These are phyloP conservation scores for Dothideomycetes sp. DNA, from an alignment of 2,329 filamentous ascomycete species.

Conservation along the genomic window DNA sequence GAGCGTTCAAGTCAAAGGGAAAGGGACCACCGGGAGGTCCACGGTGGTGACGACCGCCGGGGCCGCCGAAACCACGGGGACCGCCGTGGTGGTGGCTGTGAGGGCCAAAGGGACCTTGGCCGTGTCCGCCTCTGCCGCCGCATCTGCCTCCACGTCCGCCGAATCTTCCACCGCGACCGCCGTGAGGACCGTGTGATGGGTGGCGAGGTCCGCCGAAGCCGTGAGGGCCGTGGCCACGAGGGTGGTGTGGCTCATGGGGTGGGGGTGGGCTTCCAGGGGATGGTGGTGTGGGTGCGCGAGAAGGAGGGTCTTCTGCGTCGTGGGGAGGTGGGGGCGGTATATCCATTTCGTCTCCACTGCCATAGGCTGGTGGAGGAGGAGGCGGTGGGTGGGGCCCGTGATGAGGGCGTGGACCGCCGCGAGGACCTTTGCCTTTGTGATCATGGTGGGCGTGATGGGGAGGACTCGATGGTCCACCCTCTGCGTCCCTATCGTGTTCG, in stretches of 20 bases:
- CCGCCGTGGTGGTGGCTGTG: conserved; percentile 10
- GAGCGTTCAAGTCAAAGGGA: conserved; percentile 5
- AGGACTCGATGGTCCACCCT: conserved; percentile 13
- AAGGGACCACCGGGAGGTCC: conserved; percentile 3
- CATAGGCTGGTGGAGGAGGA: conserved; percentile 13
- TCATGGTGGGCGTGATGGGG: background rate
- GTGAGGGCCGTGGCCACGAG: conserved; percentile 3
- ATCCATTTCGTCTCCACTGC: conserved; percentile 1
- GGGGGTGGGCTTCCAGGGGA: too few relatives aligned
- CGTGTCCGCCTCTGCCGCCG: background rate
- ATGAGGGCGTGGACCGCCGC: conserved; percentile 5
- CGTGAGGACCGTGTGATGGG: conserved; percentile 4
- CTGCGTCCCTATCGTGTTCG: conserved; percentile 2
- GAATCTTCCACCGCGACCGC: background rate
- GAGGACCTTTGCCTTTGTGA: background rate
- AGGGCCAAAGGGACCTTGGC: conserved; percentile 7
- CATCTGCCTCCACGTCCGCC: background rate
- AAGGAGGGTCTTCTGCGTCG: conserved; percentile 5
- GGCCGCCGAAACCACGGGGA: conserved; percentile 15
- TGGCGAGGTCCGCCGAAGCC: conserved; percentile 2
- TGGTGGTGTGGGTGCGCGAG: conserved; percentile 7
- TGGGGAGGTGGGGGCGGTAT: too few relatives aligned
- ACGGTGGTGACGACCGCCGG: conserved; percentile 18
- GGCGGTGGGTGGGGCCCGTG: conserved; percentile 8
- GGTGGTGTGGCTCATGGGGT: too few relatives aligned